Evolutionary conservation across 306 rosid genomes (phyloP).

Genomic region (Sindora glabra): DNA sequence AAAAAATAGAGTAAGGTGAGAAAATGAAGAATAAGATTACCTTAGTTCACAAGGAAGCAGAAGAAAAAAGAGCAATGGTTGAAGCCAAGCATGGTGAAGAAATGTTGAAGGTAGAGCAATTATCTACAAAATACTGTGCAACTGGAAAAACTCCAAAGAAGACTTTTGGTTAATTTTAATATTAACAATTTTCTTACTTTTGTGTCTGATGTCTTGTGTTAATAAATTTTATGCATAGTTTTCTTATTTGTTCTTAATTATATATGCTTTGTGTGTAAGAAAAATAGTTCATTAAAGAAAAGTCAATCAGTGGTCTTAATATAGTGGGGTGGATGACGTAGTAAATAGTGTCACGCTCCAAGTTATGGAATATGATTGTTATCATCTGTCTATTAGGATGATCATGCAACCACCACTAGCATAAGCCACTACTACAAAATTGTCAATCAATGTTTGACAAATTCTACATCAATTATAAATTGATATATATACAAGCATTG

Average conservation of each 20-base stretch:
- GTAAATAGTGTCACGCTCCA: no score
- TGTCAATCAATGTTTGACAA: no score
- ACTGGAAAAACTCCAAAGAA: slow-evolving; percentile 77
- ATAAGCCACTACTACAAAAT: no score
- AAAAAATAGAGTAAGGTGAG: slow-evolving; percentile 77
- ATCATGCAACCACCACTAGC: no score
- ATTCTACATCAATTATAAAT: no score
- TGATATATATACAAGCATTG: no score
- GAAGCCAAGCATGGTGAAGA: slow-evolving; percentile 68
- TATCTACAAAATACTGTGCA: slow-evolving; percentile 72
- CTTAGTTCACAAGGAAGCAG: slow-evolving; percentile 72
- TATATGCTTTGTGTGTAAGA: no score
- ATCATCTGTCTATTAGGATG: no score
- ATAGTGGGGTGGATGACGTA: no score
- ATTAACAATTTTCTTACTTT: not conserved
- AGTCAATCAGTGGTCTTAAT: no score
- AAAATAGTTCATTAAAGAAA: no score
- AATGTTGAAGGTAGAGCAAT: slow-evolving; percentile 68
- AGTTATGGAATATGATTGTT: no score
- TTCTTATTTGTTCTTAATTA: slow-evolving; percentile 22
- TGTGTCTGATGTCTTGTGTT: not conserved
- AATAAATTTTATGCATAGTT: slow-evolving; percentile 28
- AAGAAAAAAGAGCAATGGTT: slow-evolving; percentile 70
- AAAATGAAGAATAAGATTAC: slow-evolving; percentile 66
- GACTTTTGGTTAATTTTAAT: slow-evolving; percentile 72